Percentiles rank a stretch among this genome's conserved stretches.
Conservation (phyloP, 352 stramenopile species). For the Elongisporangium undulatum region DNA sequence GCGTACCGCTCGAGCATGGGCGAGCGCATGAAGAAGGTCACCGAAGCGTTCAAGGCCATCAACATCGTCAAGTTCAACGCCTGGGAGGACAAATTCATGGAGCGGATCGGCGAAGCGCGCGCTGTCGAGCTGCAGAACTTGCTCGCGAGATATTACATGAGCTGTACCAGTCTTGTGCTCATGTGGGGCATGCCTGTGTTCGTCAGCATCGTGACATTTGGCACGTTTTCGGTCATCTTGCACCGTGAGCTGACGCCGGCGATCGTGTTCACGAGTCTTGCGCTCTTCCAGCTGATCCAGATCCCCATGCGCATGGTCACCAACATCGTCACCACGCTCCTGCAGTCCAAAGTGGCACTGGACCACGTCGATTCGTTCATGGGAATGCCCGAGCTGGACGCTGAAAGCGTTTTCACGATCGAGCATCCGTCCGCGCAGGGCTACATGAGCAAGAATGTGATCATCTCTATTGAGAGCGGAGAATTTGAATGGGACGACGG, state of each 20-base stretch:
- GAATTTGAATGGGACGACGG: conserved; percentile 27
- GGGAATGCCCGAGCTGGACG: conserved; percentile 35
- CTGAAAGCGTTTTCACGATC: conserved; percentile 12
- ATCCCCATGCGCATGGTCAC: conserved; percentile 44
- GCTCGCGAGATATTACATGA: conserved; percentile 16
- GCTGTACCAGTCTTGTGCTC: conserved; percentile 26
- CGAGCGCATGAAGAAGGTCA: conserved; percentile 47
- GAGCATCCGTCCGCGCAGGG: conserved; percentile 3
- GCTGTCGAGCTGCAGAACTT: conserved; percentile 27
- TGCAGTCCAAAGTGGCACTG: conserved; percentile 42
- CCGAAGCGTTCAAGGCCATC: conserved; percentile 68
- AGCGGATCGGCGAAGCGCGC: conserved; percentile 34
- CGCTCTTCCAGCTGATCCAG: conserved; percentile 79
- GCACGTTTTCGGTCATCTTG: conserved; percentile 29
- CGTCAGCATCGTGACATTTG: conserved; percentile 39
- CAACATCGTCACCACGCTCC: conserved; percentile 4
- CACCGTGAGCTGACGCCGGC: conserved; percentile 85
- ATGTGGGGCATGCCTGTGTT: conserved; percentile 46
- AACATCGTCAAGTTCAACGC: conserved; percentile 93
- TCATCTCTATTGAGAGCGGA: conserved; percentile 23
- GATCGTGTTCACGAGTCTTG: conserved; percentile 62
- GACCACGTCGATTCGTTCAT: conserved; percentile 72
- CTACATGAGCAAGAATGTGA: conserved; percentile 19
- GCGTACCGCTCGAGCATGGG: conserved; percentile 34
- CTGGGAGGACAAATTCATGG: conserved; percentile 83